Conservation (phyloP, 1,139 yeast genomes). For the Diutina siamensis region DNA sequence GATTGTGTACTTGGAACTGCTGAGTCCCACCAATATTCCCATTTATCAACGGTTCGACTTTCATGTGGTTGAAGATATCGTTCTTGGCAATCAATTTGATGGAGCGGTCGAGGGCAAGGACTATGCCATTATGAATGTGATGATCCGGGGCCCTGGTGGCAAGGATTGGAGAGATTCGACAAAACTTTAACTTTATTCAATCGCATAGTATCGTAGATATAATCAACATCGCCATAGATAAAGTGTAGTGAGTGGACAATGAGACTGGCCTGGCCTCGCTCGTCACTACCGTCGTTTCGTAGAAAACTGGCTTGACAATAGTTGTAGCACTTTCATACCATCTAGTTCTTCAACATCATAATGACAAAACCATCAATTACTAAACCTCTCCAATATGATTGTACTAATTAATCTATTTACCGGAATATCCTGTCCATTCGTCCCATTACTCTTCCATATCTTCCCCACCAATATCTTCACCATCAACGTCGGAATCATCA, state of each 20-base stretch:
- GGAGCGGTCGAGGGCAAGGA: constrained; percentile 21
- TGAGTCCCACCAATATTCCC: constrained; percentile 40
- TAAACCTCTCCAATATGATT: too few relatives aligned
- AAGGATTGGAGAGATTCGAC: constrained; percentile 18
- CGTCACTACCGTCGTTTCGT: too few relatives aligned
- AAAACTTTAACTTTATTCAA: background rate
- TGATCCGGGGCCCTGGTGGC: constrained; percentile 41
- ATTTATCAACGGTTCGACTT: constrained; percentile 51
- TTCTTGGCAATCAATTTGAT: constrained; percentile 34
- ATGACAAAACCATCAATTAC: too few relatives aligned
- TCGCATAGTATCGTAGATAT: too few relatives aligned
- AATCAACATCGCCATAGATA: too few relatives aligned
- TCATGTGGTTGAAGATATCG: constrained; percentile 34
- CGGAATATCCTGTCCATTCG: background rate
- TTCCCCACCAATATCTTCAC: background rate
- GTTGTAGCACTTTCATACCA: too few relatives aligned
- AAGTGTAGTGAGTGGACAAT: too few relatives aligned
- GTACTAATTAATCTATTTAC: background rate
- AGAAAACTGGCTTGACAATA: too few relatives aligned
- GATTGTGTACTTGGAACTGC: constrained; percentile 48
- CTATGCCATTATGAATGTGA: constrained; percentile 45
- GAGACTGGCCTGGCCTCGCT: too few relatives aligned
- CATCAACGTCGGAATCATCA: background rate
- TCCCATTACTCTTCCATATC: background rate
- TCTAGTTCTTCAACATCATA: too few relatives aligned